Base-by-base conservation (phyloP, 2,329 filamentous ascomycete species). In the Pochonia chlamydosporia region DNA sequence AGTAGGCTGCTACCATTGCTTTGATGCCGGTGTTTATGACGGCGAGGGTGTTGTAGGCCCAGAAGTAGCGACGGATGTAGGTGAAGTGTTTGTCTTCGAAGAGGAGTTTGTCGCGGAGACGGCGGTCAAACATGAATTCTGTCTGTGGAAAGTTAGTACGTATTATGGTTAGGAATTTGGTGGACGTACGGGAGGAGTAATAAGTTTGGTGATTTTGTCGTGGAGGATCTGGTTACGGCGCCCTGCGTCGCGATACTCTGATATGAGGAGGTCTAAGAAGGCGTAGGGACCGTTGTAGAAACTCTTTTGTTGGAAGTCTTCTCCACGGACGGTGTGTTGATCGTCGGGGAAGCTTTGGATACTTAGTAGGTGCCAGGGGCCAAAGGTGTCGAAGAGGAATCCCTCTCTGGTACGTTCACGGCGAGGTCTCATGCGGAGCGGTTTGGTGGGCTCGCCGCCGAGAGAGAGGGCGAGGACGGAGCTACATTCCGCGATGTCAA, bases 41-140 rank as follows among this genome's bases (percentile, higher is more conserved):
- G 30, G 76, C 78, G 3, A 82, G 70, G 3, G 78, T 79, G 60
- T 82, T 79, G 55, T 75, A 81, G 1, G 77, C 78, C 73, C 79
- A 83, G 56, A 82, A 83, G 55, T 83, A 82, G 14, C 79, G 71
- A 1, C 78, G 69, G 14, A 78, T 80, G 63, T 79, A 82, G 1
- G 79, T 82, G 55, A 81, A 82, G 46, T 78, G 63, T 44, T 71
- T 69, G 56, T 83, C 79, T 58, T 84, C 79, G 53, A 83, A 83
- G 1, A 83, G 68, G 0, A 82, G 69, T 52, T 74, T 73, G 60
- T 81, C 78, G 11, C 80, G 70, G 5, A 81, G 62, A 18, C 70
- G 67, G 33, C 68, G 66, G 50, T 81, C 69, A 54, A 83, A 84
- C 61, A 84, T 77, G 59, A 82, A 82, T 25, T 77, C 68, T 4